Base-by-base conservation (phyloP, 225 moss, liverwort and hornwort species). In the Asterella californica region DNA sequence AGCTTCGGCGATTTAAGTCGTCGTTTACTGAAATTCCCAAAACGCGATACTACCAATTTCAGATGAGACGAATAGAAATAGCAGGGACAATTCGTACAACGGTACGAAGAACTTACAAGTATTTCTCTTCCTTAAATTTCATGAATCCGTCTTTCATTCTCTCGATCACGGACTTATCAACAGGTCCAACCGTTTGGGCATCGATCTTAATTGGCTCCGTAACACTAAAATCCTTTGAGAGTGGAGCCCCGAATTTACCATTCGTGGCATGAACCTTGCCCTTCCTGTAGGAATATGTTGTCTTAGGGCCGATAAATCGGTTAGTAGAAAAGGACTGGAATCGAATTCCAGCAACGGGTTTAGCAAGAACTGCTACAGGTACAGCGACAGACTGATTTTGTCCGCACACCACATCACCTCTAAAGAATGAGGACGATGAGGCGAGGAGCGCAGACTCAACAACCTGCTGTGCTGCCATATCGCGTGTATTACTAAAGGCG, bases 81-180 rank as follows among this genome's bases (percentile, higher is more conserved):
- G n/a, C n/a, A n/a, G n/a, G n/a, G n/a, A 57, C 57, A 57, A 57
- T n/a, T 11, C 42, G 42, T 11, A 57, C 5, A 75, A 15, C 3
- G n/a, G n/a, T 8, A 4, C 21, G 63, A 65, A 10, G n/a, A 21
- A 79, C 87, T 80, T 75, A 87, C 87, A 82, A 80, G 72, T 82
- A 84, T 25, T 76, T 75, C 38, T 87, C 83, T 4, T 87, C 82
- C 30, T 82, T 87, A 55, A 87, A 87, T 80, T 84, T 84, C 36
- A 87, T 80, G 46, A 87, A 87, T 2, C 82, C 84, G 49, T 84
- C 77, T 80, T 87, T 87, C 82, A 87, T 36, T 75, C 76, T 84
- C 1, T 80, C 59, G n/a, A 86, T 83, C 0, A 83, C 81, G 78
- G 77, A 80, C 24, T 59, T 72, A 17, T 74, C 83, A 34, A 42